Evolutionary conservation across 2,329 filamentous ascomycete genomes (phyloP).

Genomic region (Dothistroma septosporum): DNA sequence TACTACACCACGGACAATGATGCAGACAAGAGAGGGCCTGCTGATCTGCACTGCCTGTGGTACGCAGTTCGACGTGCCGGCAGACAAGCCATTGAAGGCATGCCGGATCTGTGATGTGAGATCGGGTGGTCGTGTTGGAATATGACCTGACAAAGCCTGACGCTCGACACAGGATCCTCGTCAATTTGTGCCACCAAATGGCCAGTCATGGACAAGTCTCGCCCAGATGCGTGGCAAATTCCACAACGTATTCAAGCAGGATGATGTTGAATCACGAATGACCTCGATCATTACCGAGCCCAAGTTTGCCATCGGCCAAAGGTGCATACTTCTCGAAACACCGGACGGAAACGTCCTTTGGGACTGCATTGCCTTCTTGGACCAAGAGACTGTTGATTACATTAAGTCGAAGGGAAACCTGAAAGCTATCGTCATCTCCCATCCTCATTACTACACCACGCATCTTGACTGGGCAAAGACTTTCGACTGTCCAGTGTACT

Average conservation of each 20-base stretch:
- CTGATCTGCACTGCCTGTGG: constrained; percentile 67
- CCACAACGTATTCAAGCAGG: constrained; percentile 53
- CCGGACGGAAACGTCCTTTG: constrained; percentile 68
- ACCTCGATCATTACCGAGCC: constrained; percentile 45
- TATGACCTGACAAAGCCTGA: constrained; percentile 3
- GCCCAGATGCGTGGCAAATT: constrained; percentile 39
- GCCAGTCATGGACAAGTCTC: constrained; percentile 65
- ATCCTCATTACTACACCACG: constrained; percentile 79
- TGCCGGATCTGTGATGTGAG: constrained; percentile 71
- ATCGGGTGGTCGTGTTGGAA: not conserved
- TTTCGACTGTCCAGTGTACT: constrained; percentile 67
- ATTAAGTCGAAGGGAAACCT: constrained; percentile 63
- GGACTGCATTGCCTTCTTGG: constrained; percentile 70
- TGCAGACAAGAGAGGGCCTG: constrained; percentile 34
- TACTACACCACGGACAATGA: not conserved
- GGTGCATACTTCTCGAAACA: constrained; percentile 65
- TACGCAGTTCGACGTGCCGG: constrained; percentile 60
- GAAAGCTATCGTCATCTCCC: constrained; percentile 58
- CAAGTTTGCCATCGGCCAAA: constrained; percentile 67
- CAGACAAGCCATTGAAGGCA: constrained; percentile 47
- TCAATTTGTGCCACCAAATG: constrained; percentile 62
- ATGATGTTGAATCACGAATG: constrained; percentile 44
- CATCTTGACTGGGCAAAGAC: constrained; percentile 67
- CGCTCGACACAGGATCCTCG: constrained; percentile 51
- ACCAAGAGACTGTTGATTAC: constrained; percentile 56